These are phyloP conservation scores for Haberlea rhodopensis DNA, from an alignment of 257 asterid genomes.

Conservation along the genomic window DNA sequence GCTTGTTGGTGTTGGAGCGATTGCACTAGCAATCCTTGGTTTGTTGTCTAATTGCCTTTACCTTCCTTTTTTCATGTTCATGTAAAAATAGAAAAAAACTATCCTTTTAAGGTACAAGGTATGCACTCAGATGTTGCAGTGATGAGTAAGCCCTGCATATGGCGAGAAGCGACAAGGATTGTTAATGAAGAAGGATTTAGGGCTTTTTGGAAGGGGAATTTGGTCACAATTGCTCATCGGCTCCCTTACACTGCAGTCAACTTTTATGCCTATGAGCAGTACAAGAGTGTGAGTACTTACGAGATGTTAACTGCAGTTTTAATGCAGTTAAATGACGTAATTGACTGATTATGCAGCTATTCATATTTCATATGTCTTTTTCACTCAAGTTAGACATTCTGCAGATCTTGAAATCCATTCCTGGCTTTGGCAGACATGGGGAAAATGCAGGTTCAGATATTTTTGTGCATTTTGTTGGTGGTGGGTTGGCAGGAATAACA, in stretches of 20 bases:
- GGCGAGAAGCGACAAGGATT: slow-evolving; percentile 62
- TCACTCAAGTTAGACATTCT: slow-evolving; percentile 13
- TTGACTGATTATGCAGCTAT: not conserved
- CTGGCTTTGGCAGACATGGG: slow-evolving; percentile 43
- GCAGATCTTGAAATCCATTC: slow-evolving; percentile 55
- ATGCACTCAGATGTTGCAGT: slow-evolving; percentile 70
- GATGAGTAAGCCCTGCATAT: slow-evolving; percentile 56
- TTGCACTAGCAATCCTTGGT: no score
- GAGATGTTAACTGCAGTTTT: not conserved
- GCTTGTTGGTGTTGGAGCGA: no score
- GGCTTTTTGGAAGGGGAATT: slow-evolving; percentile 83
- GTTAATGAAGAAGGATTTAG: slow-evolving; percentile 72
- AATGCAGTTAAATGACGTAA: not conserved
- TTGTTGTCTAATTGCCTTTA: not conserved
- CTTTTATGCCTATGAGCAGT: slow-evolving; percentile 65
- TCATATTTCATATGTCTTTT: not conserved
- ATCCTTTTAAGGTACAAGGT: slow-evolving; percentile 58
- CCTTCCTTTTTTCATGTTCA: not conserved
- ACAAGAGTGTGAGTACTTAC: slow-evolving; percentile 50
- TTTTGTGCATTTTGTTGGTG: slow-evolving; percentile 63
- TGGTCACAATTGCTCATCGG: slow-evolving; percentile 74
- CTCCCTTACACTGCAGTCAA: slow-evolving; percentile 69
- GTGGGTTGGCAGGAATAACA: slow-evolving; percentile 74
- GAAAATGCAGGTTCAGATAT: slow-evolving; percentile 37
- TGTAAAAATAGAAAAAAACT: not conserved